phyloP scores from a whole-genome alignment of 495 filamentous ascomycete species.

The Glarea lozoyensis region DNA sequence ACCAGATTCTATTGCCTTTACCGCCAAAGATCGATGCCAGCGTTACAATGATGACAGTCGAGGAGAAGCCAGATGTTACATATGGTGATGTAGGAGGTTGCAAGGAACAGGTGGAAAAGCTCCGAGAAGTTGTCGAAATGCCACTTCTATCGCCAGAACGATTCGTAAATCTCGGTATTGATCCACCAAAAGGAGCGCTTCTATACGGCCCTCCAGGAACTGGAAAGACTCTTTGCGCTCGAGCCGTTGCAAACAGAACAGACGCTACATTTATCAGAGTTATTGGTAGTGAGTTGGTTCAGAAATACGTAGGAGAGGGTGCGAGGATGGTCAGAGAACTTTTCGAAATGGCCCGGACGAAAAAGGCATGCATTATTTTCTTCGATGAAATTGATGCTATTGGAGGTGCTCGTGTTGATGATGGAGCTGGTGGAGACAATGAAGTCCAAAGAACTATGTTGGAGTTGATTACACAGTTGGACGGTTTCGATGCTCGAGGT shows the following conservation, averaged over 20 bases:
- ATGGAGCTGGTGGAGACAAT: conserved; percentile 95
- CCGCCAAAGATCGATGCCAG: conserved; percentile 98
- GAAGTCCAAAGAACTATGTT: conserved; percentile 99
- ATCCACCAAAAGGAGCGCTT: conserved; percentile 94
- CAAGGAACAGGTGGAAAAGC: conserved; percentile 99
- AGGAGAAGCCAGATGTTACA: conserved; percentile 98
- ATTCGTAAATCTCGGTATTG: conserved; percentile 95
- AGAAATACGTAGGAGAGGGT: conserved; percentile 98
- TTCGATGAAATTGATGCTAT: conserved; percentile 99
- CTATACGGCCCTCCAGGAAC: conserved; percentile 96
- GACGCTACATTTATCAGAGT: conserved; percentile 98
- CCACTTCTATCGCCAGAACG: conserved; percentile 91
- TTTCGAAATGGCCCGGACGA: conserved; percentile 98
- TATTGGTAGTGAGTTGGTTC: conserved; percentile 92
- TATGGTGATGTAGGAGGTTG: conserved; percentile 98
- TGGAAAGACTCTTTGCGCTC: conserved; percentile 94
- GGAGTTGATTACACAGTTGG: conserved; percentile 95
- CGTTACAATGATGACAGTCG: conserved; percentile 99
- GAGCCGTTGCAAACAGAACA: conserved; percentile 94
- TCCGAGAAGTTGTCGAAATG: conserved; percentile 98
- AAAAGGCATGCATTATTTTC: conserved; percentile 99
- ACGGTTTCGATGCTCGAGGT: conserved; percentile 93
- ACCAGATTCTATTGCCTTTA: conserved; percentile 94
- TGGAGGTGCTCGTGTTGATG: conserved; percentile 96
- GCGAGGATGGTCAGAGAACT: conserved; percentile 97